Percentiles rank a stretch among this genome's conserved stretches.
phyloP scores from a whole-genome alignment of 305 asterid genomes.

The Fraxinus baroniana region DNA sequence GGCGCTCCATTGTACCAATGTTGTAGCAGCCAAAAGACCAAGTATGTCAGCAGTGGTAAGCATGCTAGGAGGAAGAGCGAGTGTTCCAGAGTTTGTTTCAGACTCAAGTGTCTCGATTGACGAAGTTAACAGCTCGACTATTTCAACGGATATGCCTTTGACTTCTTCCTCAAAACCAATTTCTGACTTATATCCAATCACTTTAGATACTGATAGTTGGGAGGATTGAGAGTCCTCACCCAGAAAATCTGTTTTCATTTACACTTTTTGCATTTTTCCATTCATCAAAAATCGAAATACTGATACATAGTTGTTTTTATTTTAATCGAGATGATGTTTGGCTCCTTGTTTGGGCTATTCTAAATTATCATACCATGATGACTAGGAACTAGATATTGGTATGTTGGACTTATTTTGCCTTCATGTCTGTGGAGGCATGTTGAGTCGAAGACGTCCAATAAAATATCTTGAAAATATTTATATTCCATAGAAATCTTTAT shows the following conservation, averaged over 20 bases:
- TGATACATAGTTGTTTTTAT: too few species aligned
- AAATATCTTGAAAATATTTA: too few species aligned
- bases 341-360: too few species aligned
- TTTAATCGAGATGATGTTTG: too few species aligned
- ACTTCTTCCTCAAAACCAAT: slow-evolving; percentile 39
- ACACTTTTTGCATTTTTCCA: background rate
- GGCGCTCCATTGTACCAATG: slow-evolving; percentile 53
- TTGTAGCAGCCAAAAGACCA: slow-evolving; percentile 49
- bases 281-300: too few species aligned
- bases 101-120: slow-evolving; percentile 1
- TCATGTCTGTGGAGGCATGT: background rate
- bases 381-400: background rate
- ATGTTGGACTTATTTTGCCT: background rate
- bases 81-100: slow-evolving; percentile 19
- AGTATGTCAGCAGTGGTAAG: slow-evolving; percentile 60
- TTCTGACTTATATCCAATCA: slow-evolving; percentile 47
- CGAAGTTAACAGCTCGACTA: background rate
- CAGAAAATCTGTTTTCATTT: background rate
- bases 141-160: slow-evolving; percentile 41
- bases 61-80: slow-evolving; percentile 53
- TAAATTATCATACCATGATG: too few species aligned
- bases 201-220: slow-evolving; percentile 35
- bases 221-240: slow-evolving; percentile 10
- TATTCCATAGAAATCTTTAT: too few species aligned
- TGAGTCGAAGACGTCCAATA: background rate